Conservation (phyloP, 768 basidiomycete genomes). For the Chlorophyllum brunneum region DNA sequence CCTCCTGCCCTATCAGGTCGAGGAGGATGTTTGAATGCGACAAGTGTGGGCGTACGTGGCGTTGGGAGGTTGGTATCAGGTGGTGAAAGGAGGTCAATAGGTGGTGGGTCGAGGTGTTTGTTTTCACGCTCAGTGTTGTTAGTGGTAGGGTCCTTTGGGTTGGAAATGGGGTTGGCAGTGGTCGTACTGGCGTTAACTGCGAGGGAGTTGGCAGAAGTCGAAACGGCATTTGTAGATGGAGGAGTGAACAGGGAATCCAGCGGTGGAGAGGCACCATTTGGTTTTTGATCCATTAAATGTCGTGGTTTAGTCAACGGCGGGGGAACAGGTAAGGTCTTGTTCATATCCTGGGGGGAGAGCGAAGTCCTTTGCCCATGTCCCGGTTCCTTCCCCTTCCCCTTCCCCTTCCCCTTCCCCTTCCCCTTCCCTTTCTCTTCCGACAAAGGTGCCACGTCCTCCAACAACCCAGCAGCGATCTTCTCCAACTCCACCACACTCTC, state of each 20-base stretch:
- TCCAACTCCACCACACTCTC: slow-evolving; percentile 69
- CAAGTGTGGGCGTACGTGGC: slow-evolving; percentile 47
- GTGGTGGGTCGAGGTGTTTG: too few species aligned
- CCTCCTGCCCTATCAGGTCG: slow-evolving; percentile 18
- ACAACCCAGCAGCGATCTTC: slow-evolving; percentile 49
- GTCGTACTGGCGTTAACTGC: background rate
- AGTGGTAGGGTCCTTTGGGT: too few species aligned
- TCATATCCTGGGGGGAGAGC: slow-evolving; percentile 18
- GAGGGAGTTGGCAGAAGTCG: background rate
- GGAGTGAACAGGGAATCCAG: background rate
- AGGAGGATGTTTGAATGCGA: slow-evolving; percentile 27
- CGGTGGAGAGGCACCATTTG: background rate
- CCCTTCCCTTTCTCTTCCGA: slow-evolving; percentile 13
- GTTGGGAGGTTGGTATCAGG: slow-evolving; percentile 23
- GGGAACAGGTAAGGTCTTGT: slow-evolving; percentile 61
- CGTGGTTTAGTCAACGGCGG: slow-evolving; percentile 7
- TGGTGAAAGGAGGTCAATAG: background rate
- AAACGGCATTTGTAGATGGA: background rate
- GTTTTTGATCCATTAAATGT: background rate
- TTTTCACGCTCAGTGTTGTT: too few species aligned
- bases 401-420: slow-evolving; percentile 18
- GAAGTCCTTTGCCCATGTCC: background rate
- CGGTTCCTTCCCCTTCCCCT: background rate
- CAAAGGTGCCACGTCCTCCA: slow-evolving; percentile 19
- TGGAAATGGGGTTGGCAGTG: too few species aligned